A percentile compares a stretch with the other conserved stretches of the same genome.
Conservation (phyloP, 768 basidiomycete species). For the Auriscalpium orientale region DNA sequence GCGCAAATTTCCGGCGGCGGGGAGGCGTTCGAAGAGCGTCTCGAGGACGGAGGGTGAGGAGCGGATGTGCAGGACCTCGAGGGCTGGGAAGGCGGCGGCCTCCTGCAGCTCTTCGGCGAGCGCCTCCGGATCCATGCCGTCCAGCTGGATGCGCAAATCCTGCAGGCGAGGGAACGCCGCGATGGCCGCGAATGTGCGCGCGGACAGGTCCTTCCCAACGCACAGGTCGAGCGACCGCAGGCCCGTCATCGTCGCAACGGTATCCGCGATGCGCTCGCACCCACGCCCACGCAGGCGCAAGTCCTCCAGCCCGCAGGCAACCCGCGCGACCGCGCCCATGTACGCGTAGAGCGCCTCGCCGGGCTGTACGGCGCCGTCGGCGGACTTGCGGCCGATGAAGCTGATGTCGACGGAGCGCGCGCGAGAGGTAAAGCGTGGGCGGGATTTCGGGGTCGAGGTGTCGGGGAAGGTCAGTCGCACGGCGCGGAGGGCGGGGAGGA, state of each 20-base stretch:
- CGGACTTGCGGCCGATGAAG: constrained; percentile 4
- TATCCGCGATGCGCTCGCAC: constrained; percentile 6
- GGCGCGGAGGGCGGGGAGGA: constrained; percentile 10
- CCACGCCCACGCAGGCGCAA: constrained; percentile 13
- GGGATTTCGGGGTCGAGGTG: constrained; percentile 3
- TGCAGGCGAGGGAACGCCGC: constrained; percentile 9
- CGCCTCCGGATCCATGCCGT: constrained; percentile 4
- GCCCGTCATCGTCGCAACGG: constrained; percentile 8
- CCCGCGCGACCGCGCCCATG: constrained; percentile 9
- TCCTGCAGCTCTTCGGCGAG: constrained; percentile 3
- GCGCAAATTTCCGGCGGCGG: not conserved
- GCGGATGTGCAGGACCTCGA: constrained; percentile 9
- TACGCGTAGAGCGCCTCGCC: constrained; percentile 6
- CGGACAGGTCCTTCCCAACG: constrained; percentile 9
- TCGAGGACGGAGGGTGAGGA: constrained; percentile 8
- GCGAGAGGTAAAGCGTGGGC: constrained; percentile 11
- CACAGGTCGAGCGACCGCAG: constrained; percentile 12
- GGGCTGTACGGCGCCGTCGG: not conserved
- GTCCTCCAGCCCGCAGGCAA: constrained; percentile 6
- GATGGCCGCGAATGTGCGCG: constrained; percentile 13
- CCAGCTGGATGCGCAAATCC: constrained; percentile 13
- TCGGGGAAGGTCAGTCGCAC: constrained; percentile 6
- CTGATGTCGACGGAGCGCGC: constrained; percentile 7
- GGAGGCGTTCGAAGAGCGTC: constrained; percentile 8
- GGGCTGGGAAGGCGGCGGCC: constrained; percentile 9